phyloP scores from a whole-genome alignment of 495 filamentous ascomycete genomes.

The Aspergillus ellipticus region DNA sequence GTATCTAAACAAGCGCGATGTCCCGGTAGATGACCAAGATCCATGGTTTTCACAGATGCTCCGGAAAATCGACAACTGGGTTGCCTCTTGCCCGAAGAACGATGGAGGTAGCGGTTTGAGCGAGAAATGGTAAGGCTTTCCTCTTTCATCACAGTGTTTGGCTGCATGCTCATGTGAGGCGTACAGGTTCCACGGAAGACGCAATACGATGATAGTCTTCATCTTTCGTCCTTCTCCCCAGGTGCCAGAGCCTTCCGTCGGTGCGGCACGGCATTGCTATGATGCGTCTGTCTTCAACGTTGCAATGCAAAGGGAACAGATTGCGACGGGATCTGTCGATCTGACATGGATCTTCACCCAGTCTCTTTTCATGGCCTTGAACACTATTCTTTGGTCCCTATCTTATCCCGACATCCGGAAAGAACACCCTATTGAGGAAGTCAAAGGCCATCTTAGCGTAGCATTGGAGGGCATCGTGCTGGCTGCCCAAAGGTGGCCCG shows the following conservation, averaged over 20 bases:
- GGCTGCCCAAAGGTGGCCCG: conserved; percentile 83
- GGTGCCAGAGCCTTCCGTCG: conserved; percentile 72
- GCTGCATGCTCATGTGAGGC: not conserved
- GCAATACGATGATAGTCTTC: conserved; percentile 80
- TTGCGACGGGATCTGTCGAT: conserved; percentile 68
- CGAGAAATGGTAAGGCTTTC: conserved; percentile 53
- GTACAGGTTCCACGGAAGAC: conserved; percentile 67
- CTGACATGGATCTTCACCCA: conserved; percentile 90
- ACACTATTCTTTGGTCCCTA: conserved; percentile 82
- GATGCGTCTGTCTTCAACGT: conserved; percentile 79
- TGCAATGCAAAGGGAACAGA: conserved; percentile 69
- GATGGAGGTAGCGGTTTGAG: conserved; percentile 63
- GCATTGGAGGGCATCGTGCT: conserved; percentile 71
- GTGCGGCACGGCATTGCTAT: conserved; percentile 73
- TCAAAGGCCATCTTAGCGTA: conserved; percentile 64
- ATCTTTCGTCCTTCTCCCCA: conserved; percentile 86
- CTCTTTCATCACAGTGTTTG: conserved; percentile 3
- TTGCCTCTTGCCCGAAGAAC: conserved; percentile 53
- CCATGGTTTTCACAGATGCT: conserved; percentile 84
- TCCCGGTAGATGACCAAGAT: conserved; percentile 69
- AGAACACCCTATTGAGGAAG: conserved; percentile 62
- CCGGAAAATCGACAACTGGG: conserved; percentile 72
- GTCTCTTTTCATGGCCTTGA: conserved; percentile 79
- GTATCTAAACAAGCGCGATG: conserved; percentile 72
- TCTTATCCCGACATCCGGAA: conserved; percentile 78